A percentile compares a stretch with the other conserved stretches of the same genome.
Evolutionary conservation across 345 rosid genomes (phyloP).

Genomic region (Aurinia saxatilis): DNA sequence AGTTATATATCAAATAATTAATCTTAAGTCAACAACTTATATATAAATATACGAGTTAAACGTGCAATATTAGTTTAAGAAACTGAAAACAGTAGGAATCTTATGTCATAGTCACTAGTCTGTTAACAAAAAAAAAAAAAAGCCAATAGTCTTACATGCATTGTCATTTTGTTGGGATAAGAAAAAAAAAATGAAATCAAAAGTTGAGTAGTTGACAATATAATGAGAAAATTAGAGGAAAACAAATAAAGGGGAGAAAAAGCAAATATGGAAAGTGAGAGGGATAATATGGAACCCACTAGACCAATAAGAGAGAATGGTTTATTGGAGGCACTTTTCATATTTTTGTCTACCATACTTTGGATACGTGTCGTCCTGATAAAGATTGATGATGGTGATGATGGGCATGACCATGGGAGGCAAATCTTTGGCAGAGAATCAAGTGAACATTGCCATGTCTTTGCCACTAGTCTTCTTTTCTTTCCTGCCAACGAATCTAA

Average conservation of each 20-base stretch:
- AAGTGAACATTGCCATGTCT: slow-evolving; percentile 24
- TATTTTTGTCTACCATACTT: slow-evolving; percentile 23
- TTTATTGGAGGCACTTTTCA: slow-evolving; percentile 10
- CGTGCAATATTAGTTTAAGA: neutral
- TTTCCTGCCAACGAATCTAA: slow-evolving; percentile 11
- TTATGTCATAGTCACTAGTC: neutral
- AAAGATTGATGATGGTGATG: slow-evolving; percentile 17
- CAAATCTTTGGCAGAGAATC: slow-evolving; percentile 28
- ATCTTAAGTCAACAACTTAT: neutral
- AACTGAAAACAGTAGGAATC: neutral
- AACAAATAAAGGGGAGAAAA: neutral
- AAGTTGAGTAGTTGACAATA: neutral
- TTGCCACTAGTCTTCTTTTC: neutral
- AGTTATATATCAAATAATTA: neutral
- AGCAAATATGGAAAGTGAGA: slow-evolving; percentile 1
- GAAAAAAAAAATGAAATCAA: neutral
- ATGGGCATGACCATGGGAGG: slow-evolving; percentile 23
- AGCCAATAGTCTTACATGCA: neutral
- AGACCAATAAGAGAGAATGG: slow-evolving; percentile 22
- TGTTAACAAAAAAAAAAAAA: neutral
- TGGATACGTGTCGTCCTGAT: slow-evolving; percentile 18
- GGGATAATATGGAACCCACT: slow-evolving; percentile 22
- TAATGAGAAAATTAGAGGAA: neutral
- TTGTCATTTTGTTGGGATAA: neutral
- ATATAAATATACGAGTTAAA: neutral